These are phyloP conservation scores for Earliella scabrosa DNA, from an alignment of 1,284 basidiomycete genomes.

Conservation along the genomic window DNA sequence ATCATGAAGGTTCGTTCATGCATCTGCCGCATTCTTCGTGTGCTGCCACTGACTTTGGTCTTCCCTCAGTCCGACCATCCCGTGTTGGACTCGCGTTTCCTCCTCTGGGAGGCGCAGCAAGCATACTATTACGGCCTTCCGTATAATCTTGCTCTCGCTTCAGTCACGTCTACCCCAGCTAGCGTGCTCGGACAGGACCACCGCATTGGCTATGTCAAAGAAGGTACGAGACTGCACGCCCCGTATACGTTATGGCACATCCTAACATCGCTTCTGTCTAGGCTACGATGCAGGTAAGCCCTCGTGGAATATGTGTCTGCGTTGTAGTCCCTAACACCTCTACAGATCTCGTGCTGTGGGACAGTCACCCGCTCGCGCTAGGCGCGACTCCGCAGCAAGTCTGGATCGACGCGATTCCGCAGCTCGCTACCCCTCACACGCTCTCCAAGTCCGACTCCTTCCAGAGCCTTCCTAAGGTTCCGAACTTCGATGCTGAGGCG, in stretches of 20 bases:
- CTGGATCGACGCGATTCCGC: slow-evolving; percentile 72
- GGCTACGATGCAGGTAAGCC: slow-evolving; percentile 56
- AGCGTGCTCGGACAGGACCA: slow-evolving; percentile 79
- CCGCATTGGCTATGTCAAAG: slow-evolving; percentile 75
- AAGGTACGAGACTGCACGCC: slow-evolving; percentile 48
- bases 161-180: slow-evolving; percentile 83
- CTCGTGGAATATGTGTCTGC: background rate
- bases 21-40: background rate
- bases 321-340: background rate
- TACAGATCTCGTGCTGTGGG: slow-evolving; percentile 67
- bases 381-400: slow-evolving; percentile 76
- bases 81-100: slow-evolving; percentile 78
- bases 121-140: slow-evolving; percentile 79
- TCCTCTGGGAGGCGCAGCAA: slow-evolving; percentile 87
- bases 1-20: slow-evolving; percentile 77
- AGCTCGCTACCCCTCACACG: slow-evolving; percentile 51
- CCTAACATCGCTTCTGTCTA: slow-evolving; percentile 12
- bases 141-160: slow-evolving; percentile 62
- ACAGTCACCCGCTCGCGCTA: slow-evolving; percentile 77
- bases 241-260: background rate
- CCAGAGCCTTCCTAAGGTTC: slow-evolving; percentile 57
- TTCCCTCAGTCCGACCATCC: slow-evolving; percentile 67
- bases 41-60: background rate
- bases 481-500: slow-evolving; percentile 62
- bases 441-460: slow-evolving; percentile 48